Conservation (phyloP, 106 monocot genomes). For the Phalaenopsis aphrodite region DNA sequence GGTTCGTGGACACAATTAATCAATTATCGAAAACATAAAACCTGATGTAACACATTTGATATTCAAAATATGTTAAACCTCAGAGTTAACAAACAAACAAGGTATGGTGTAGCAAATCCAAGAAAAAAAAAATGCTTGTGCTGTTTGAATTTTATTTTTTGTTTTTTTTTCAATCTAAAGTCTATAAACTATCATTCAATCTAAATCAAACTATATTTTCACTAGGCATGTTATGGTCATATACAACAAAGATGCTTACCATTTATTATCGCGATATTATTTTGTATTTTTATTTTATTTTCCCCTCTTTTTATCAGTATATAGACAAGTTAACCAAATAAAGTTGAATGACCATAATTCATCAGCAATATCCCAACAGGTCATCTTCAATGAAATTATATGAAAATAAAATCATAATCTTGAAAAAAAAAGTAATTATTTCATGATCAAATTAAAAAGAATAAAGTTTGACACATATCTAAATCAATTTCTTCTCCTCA, state of each 20-base stretch:
- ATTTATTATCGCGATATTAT: no score
- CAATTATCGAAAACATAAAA: not conserved
- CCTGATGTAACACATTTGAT: not conserved
- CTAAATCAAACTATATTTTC: not conserved
- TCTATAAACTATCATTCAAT: no score
- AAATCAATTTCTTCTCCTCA: not conserved
- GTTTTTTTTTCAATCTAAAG: no score
- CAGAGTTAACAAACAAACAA: not conserved
- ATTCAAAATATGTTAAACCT: not conserved
- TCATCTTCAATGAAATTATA: not conserved
- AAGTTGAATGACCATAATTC: no score
- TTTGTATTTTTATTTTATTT: no score
- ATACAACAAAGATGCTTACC: no score
- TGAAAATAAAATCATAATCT: not conserved
- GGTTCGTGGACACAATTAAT: no score
- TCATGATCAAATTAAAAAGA: not conserved
- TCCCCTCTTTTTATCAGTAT: no score
- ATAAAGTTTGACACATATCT: not conserved
- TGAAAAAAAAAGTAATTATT: not conserved
- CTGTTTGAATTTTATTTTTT: no score
- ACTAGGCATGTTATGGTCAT: not conserved
- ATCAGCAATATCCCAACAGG: not conserved
- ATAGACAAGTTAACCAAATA: no score
- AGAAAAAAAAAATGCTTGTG: not conserved
- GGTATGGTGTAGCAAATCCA: not conserved